Base-by-base conservation (phyloP, 306 rosid species). In the Herpetospermum pedunculosum region DNA sequence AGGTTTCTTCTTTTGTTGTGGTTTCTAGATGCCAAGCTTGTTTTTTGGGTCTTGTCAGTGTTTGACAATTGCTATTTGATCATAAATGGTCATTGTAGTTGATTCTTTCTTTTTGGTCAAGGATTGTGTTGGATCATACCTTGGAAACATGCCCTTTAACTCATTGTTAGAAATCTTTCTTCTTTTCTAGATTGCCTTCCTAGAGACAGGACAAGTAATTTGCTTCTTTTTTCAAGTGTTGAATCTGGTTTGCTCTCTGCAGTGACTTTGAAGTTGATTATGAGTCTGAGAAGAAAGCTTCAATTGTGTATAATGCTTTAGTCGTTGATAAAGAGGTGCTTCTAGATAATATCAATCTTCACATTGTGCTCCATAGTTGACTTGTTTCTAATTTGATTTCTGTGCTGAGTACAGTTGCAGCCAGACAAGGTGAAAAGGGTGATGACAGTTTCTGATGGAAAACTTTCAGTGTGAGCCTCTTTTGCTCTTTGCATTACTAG, bases 261-360 rank as follows among this genome's bases (percentile, higher is more conserved):
- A 94, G 96, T 79, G 96, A 88, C 83, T 68, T 94, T 75, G 96
- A 94, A 83, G 89, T 94, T 38, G 86, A 91, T 76, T 89, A 73
- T 73, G 87, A 83, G 64, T 89, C 87, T 2, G 87, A 89, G 68
- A 83, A 88, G 80, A 77, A 83, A 75, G 96, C 97, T 73, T 85
- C 90, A 35, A 84, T 89, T 30, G 84, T 88, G 52, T 87, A 82
- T 68, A 84, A 90, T 9, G 75, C 91, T 74, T 77, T 92, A 80
- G 88, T 85, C 0, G 91, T 92, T 62, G 96, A 90, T 83, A 86
- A 94, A 75, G 97, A 91, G 96, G 97, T 91, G 68, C 84, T 43
- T 35, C 10, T 78, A 77, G 21, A 40, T 73, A 54, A 35, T 78
- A 46, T 75, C 73, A 26, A 68, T 76, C 53, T 1, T 64, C 12